Conservation (phyloP, 345 rosid genomes). For the Cardamine resedifolia region DNA sequence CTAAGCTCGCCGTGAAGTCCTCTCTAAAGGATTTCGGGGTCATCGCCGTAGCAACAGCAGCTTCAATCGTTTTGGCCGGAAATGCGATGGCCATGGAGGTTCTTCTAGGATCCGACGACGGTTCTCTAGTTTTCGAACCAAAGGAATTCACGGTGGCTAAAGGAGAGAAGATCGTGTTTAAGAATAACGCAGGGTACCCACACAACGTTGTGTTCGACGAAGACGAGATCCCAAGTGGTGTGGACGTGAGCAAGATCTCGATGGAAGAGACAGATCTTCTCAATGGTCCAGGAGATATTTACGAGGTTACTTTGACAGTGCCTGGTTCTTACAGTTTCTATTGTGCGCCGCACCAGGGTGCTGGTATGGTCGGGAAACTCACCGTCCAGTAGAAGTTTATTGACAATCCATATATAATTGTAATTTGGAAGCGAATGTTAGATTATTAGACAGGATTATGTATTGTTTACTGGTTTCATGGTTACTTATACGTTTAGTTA, state of each 20-base stretch:
- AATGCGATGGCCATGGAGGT: conserved; percentile 80
- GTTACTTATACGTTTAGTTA: neutral
- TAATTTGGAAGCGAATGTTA: neutral
- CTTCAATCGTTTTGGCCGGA: conserved; percentile 56
- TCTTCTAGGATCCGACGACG: conserved; percentile 68
- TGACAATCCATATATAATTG: neutral
- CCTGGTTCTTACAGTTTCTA: conserved; percentile 77
- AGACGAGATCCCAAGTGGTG: conserved; percentile 84
- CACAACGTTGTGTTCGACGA: conserved; percentile 89
- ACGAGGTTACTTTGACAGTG: conserved; percentile 60
- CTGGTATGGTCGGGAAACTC: conserved; percentile 87
- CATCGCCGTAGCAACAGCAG: conserved; percentile 29
- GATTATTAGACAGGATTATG: neutral
- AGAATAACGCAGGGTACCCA: conserved; percentile 90
- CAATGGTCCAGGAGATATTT: conserved; percentile 72
- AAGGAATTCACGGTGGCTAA: conserved; percentile 48
- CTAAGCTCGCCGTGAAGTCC: conserved; percentile 23
- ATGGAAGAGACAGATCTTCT: conserved; percentile 69
- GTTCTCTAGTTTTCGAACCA: conserved; percentile 69
- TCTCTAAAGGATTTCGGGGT: conserved; percentile 27
- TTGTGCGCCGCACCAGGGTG: conserved; percentile 92
- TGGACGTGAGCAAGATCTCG: conserved; percentile 73
- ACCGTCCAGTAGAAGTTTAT: conserved; percentile 54
- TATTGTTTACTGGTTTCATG: neutral
- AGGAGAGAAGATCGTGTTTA: conserved; percentile 89